Evolutionary conservation across 2,329 filamentous ascomycete species (phyloP).

Genomic region (Hymenoscyphus fraxineus): DNA sequence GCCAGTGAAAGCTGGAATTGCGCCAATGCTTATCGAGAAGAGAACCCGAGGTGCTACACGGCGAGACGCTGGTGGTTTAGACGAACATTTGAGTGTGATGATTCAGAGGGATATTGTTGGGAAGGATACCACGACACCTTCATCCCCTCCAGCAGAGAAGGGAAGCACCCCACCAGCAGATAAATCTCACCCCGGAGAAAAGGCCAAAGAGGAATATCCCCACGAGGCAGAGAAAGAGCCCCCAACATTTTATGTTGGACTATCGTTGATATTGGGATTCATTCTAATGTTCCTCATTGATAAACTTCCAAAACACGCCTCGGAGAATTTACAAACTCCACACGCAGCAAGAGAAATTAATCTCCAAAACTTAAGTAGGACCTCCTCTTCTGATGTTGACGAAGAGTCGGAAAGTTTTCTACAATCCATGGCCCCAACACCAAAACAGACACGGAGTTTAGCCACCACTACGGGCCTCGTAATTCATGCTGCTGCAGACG

Average conservation of each 20-base stretch:
- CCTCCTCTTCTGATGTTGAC: conserved; percentile 41
- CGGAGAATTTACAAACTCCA: conserved; percentile 58
- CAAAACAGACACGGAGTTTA: conserved; percentile 58
- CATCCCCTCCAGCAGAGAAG: conserved; percentile 10
- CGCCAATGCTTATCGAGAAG: conserved; percentile 1
- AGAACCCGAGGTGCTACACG: neutral
- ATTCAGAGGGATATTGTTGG: conserved; percentile 11
- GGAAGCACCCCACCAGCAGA: conserved; percentile 14
- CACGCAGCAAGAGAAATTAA: conserved; percentile 80
- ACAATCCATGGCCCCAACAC: conserved; percentile 53
- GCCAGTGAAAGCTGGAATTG: conserved; percentile 5
- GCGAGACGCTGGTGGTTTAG: conserved; percentile 8
- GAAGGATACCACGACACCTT: conserved; percentile 1
- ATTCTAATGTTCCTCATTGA: conserved; percentile 97
- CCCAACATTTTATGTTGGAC: conserved; percentile 75
- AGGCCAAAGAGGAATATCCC: conserved; percentile 35
- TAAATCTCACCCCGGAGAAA: conserved; percentile 10
- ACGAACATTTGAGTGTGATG: conserved; percentile 11
- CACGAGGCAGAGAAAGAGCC: conserved; percentile 40
- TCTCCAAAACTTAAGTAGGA: conserved; percentile 67
- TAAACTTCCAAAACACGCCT: conserved; percentile 70
- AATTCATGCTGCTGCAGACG: conserved; percentile 92
- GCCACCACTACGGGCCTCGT: conserved; percentile 93
- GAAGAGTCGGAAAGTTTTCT: conserved; percentile 57
- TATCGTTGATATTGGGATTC: conserved; percentile 84